Base-by-base conservation (phyloP, 208 protist species). In the Acanthamoeba castellanii region DNA sequence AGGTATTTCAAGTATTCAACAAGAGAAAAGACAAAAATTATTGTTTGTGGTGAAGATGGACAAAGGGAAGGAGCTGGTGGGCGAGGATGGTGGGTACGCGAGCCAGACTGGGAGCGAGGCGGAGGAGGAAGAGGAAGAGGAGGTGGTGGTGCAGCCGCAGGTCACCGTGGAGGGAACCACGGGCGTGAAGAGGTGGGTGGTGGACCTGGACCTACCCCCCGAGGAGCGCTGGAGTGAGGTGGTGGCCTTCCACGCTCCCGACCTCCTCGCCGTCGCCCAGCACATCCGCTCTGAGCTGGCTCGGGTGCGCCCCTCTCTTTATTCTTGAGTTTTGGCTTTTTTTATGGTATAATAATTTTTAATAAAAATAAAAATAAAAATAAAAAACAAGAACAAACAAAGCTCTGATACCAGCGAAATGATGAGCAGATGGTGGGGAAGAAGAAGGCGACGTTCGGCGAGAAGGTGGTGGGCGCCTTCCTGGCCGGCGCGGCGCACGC, bases 171-270 rank as follows among this genome's bases (percentile, higher is more conserved):
- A 8, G 72, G 34, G n/a, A n/a, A 30, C 42, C 20, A 89, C 82
- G 25, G 55, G 50, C 47, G 87, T 92, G 61, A 22, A 25, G 27
- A 68, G 87, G 25, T 92, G 30, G 30, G 87, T 92, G 87, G 61
- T 92, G 5, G 16, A 92, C 61, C 87, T 92, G 7, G 87, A 92
- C 87, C 59, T 42, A 6, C 87, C 87, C 14, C 87, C 87, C 32
- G 87, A 68, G 37, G 59, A 92, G 32, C 50, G 87, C 7, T 92
- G 87, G 87, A 11, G 22, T 20, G 87, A 92, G 37, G 45, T 92
- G 18, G 42, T 76, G 22, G 59, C 14, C 16, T 55, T 45, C 32
- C 37, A 92, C 59, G 32, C 30, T 20, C 27, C 37, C 13, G 82
- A 89, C 82, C 55, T 89, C 82, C 13, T 89, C 22, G 82, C 55